These are phyloP conservation scores for Ganoderma sinense DNA, from an alignment of 1,284 basidiomycete genomes.

Conservation along the genomic window DNA sequence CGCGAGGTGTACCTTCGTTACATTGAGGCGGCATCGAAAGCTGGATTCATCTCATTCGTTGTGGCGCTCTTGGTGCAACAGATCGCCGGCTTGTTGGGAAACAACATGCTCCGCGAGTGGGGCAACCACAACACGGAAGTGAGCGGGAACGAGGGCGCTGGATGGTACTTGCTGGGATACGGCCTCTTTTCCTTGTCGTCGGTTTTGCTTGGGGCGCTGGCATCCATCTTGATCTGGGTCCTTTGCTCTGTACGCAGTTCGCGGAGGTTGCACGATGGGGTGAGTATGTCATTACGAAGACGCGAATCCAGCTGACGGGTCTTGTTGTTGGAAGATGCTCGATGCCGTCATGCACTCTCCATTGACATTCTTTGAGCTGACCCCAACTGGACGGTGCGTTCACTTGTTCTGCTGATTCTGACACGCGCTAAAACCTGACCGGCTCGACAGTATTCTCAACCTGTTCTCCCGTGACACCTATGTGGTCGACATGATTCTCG, in stretches of 20 bases:
- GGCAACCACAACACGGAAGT: conserved; percentile 75
- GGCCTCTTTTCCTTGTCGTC: conserved; percentile 65
- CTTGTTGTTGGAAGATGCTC: conserved; percentile 62
- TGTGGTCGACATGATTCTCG: conserved; percentile 87
- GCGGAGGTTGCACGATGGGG: conserved; percentile 78
- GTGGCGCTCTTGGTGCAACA: conserved; percentile 64
- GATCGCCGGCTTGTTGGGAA: conserved; percentile 62
- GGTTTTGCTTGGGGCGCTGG: conserved; percentile 58
- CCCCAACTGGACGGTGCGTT: conserved; percentile 75
- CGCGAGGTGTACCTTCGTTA: conserved; percentile 80
- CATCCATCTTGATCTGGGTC: conserved; percentile 78
- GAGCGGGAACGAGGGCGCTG: conserved; percentile 66
- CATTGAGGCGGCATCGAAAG: conserved; percentile 79
- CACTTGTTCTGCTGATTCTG: background rate
- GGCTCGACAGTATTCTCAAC: conserved; percentile 71
- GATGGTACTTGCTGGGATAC: conserved; percentile 66
- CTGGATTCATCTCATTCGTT: conserved; percentile 76
- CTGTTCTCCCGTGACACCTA: conserved; percentile 94
- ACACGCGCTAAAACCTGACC: background rate
- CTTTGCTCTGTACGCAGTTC: conserved; percentile 83
- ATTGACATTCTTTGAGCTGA: conserved; percentile 88
- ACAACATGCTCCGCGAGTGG: conserved; percentile 82
- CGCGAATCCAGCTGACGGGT: conserved; percentile 7
- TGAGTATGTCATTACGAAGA: conserved; percentile 43
- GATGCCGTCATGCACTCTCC: conserved; percentile 83